Conservation (phyloP, 768 basidiomycete species). For the Cyclocybe aegerita region DNA sequence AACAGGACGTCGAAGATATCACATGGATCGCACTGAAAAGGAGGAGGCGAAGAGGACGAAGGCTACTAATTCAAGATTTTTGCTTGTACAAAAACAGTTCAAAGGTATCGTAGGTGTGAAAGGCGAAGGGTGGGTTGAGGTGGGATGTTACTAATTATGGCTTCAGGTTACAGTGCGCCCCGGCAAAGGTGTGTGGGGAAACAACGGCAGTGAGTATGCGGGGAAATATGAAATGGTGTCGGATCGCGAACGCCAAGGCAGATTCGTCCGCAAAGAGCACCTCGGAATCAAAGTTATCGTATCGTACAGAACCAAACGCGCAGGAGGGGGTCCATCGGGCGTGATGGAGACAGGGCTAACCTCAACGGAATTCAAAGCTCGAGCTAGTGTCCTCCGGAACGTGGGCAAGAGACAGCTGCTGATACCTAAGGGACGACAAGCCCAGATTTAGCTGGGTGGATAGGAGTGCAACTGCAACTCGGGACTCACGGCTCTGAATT, state of each 20-base stretch:
- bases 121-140: too few relatives aligned
- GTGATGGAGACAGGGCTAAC: background rate
- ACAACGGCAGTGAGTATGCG: background rate
- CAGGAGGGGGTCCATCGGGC: background rate
- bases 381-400: constrained; percentile 72
- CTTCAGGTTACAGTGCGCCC: too few relatives aligned
- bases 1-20: too few relatives aligned
- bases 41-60: too few relatives aligned
- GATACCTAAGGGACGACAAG: constrained; percentile 56
- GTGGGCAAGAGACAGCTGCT: constrained; percentile 82
- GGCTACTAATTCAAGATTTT: too few relatives aligned
- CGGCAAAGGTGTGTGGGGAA: background rate
- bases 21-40: too few relatives aligned
- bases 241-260: too few relatives aligned
- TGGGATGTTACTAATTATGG: too few relatives aligned
- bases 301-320: constrained; percentile 1
- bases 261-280: too few relatives aligned
- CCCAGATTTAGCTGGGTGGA: background rate
- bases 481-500: constrained; percentile 84
- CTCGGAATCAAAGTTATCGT: constrained; percentile 5
- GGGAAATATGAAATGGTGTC: constrained; percentile 1
- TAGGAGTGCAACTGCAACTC: background rate
- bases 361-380: constrained; percentile 83
- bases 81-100: too few relatives aligned
- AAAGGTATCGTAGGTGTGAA: too few relatives aligned